Evolutionary conservation across 2,329 filamentous ascomycete species (phyloP), one percentile per base, ranked within the genome.

Genomic region (Orbilia oligospora): DNA sequence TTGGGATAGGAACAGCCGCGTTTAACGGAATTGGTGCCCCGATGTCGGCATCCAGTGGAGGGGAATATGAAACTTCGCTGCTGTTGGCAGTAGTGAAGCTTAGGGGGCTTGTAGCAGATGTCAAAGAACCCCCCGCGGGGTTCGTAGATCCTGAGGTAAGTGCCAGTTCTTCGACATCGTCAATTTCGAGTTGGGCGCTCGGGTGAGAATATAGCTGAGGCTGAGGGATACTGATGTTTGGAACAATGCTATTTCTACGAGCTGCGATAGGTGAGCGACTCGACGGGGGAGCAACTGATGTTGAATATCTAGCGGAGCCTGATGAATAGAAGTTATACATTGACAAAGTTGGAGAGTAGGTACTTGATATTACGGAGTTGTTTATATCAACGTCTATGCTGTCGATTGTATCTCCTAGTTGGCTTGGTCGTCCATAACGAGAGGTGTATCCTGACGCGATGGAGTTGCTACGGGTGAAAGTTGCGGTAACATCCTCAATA

Each of bases 311-410:
- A 10, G 63, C 53, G 8, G 71, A 10, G 9, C 61, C 14, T 12
- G 63, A 68, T 12, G 73, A 71, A 48, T 78, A 78, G 48, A 78
- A 78, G 53, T 78, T 78, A n/a, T 72, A 46, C 68, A 78, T 72
- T 14, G 75, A 78, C 24, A 78, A 38, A n/a, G 75, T 78, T 16
- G 75, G 75, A 30, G 67, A 71, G 36, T 78, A 78, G 4, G 68
- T 51, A 33, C 51, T 64, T 1, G 70, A 46, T 5, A 61, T 61
- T 9, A 18, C 36, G 3, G 56, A 61, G 22, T 67, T 55, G n/a
- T 20, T 56, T 2, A 33, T 58, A 38, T 72, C 63, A 10, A 33
- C 44, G 36, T 68, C 63, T 6, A 36, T 56, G 16, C 61, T 38
- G 24, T 65, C 68, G 10, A 51, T 49, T 18, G 67, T 5, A 14